phyloP scores from a whole-genome alignment of 306 rosid species.

The Dalbergia oliveri region DNA sequence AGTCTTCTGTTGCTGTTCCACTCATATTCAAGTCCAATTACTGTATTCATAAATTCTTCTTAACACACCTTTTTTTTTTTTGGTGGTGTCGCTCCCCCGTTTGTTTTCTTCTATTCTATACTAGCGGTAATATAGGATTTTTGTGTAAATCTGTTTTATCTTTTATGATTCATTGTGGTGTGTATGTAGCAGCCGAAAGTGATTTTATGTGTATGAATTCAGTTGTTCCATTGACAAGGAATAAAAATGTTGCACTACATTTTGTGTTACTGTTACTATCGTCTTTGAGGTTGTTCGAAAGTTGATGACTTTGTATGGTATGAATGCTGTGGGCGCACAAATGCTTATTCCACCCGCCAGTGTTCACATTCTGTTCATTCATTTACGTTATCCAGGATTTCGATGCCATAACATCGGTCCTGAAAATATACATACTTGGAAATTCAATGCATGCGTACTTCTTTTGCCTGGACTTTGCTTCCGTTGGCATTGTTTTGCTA shows the following conservation, averaged over 20 bases:
- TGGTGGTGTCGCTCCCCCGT: conserved; percentile 34
- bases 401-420: not conserved
- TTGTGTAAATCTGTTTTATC: conserved; percentile 68
- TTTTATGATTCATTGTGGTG: conserved; percentile 72
- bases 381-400: not conserved
- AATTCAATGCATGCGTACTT: not conserved
- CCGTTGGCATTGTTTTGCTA: conserved; percentile 17
- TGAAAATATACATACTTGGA: not conserved
- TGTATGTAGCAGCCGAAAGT: conserved; percentile 64
- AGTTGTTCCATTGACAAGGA: conserved; percentile 64
- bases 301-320: not conserved
- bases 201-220: conserved; percentile 61
- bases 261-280: conserved; percentile 27
- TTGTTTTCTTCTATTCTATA: conserved; percentile 53
- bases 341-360: not conserved
- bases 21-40: conserved; percentile 60
- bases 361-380: not conserved
- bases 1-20: conserved; percentile 36
- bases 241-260: conserved; percentile 52
- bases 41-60: conserved; percentile 61
- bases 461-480: not conserved
- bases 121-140: conserved; percentile 66
- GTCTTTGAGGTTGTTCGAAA: conserved; percentile 30
- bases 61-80: conserved; percentile 51
- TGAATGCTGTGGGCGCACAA: not conserved